Evolutionary conservation across 1,284 basidiomycete species (phyloP).

Genomic region (Cryptococcus floricola): DNA sequence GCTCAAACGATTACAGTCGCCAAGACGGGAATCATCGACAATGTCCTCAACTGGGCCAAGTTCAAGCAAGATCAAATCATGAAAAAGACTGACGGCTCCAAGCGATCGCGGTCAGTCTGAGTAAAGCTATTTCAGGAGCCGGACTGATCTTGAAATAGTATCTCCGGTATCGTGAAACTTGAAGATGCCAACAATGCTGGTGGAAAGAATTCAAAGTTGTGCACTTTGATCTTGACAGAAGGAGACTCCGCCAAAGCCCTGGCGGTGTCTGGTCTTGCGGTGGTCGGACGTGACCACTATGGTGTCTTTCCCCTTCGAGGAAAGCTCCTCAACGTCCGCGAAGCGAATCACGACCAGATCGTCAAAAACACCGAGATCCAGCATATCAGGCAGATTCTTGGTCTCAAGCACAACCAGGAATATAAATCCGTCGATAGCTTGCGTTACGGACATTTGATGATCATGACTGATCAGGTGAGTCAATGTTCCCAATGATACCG

Average conservation of each 20-base stretch:
- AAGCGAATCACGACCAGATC: constrained; percentile 92
- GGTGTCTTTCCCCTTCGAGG: constrained; percentile 97
- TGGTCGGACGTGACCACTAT: constrained; percentile 94
- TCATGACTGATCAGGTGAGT: constrained; percentile 96
- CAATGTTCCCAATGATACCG: not conserved
- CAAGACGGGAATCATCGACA: constrained; percentile 88
- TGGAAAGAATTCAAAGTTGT: constrained; percentile 70
- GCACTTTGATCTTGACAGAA: constrained; percentile 96
- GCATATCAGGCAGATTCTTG: constrained; percentile 97
- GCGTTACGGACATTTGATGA: constrained; percentile 95
- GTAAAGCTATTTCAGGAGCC: not conserved
- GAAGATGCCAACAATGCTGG: constrained; percentile 98
- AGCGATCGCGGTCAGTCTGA: constrained; percentile 68
- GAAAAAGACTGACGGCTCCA: constrained; percentile 94
- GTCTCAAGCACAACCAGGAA: constrained; percentile 87
- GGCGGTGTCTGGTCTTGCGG: constrained; percentile 88
- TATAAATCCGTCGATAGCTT: constrained; percentile 70
- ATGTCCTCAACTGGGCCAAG: constrained; percentile 90
- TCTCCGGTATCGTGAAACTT: constrained; percentile 88
- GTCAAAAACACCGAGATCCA: constrained; percentile 98
- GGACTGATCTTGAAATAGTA: constrained; percentile 50
- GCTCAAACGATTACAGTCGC: constrained; percentile 57
- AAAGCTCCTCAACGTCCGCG: constrained; percentile 95
- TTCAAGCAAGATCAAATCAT: constrained; percentile 94
- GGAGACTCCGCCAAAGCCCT: constrained; percentile 98